Percentiles rank a stretch among this genome's conserved stretches.
phyloP scores from a whole-genome alignment of 768 basidiomycete genomes.

The Pleurotus djamor region DNA sequence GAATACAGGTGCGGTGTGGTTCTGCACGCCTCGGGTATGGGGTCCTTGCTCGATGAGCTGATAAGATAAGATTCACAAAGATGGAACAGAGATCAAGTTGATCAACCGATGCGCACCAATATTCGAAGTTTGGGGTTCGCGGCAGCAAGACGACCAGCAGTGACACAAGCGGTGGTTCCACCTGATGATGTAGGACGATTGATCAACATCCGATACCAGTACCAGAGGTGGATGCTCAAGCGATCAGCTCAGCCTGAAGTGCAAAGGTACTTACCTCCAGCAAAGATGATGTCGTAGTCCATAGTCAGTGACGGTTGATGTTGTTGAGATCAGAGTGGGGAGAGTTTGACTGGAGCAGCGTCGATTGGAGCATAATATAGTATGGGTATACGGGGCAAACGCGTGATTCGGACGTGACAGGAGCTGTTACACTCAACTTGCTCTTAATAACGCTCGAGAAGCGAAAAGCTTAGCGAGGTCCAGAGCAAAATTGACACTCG shows the following conservation, averaged over 20 bases:
- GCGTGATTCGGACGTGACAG: too few relatives aligned
- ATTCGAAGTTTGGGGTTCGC: constrained; percentile 36
- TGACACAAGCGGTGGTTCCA: constrained; percentile 36
- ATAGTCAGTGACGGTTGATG: too few relatives aligned
- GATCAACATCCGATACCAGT: not conserved
- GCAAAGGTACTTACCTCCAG: not conserved
- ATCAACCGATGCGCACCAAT: not conserved
- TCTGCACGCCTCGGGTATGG: constrained; percentile 24
- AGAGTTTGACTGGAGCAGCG: not conserved
- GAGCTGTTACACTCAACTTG: too few relatives aligned
- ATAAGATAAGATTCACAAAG: not conserved
- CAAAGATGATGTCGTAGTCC: constrained; percentile 4
- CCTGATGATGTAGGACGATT: constrained; percentile 15
- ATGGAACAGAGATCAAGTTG: too few relatives aligned
- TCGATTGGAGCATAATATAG: not conserved
- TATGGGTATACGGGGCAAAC: not conserved
- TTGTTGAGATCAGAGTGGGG: not conserved
- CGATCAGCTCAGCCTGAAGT: too few relatives aligned
- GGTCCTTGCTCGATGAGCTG: constrained; percentile 42
- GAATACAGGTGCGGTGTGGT: constrained; percentile 35
- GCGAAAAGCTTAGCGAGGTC: too few relatives aligned
- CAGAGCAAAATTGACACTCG: too few relatives aligned
- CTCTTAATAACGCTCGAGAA: too few relatives aligned
- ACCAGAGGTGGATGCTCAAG: too few relatives aligned
- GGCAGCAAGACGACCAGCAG: constrained; percentile 33